Evolutionary conservation across 2,329 filamentous ascomycete species (phyloP), one percentile per base, ranked within the genome.

Genomic region (Fusarium duplospermum): DNA sequence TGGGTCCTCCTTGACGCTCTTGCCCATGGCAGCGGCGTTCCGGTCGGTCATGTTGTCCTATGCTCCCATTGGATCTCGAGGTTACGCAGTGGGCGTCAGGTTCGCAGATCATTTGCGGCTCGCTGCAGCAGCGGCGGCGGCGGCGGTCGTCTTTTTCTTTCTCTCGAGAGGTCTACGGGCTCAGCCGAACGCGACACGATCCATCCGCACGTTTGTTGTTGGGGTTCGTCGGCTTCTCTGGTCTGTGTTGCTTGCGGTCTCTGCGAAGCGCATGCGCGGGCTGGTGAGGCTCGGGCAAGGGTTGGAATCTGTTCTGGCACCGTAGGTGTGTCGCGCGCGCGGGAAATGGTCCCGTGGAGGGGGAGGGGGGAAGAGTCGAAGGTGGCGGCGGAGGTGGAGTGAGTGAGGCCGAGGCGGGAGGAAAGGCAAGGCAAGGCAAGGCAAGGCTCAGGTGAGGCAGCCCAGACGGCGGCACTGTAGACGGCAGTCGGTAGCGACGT

Each of bases 41-140:
- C 78, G 80, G 75, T 81, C 80, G 70, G 75, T 81, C 79, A 82
- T 81, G 78, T 69, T 78, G 75, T 72, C 70, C 71, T 79, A 78
- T 76, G 74, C 73, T 81, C 78, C 77, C 79, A 81, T 81, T 80
- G 79, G 80, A 71, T 77, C 78, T 77, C 72, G 64, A 71, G 73
- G 79, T 81, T 81, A 81, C 79, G 78, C 79, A 81, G 74, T 73
- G 74, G 70, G 72, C 73, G 74, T 74, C 74, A 69, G 76, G 69
- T 70, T 78, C 77, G 77, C 70, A 78, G 76, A 72, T 80, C 77
- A 80, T 80, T 76, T 80, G 77, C 78, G 78, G 78, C 74, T 77
- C 68, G 75, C 72, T 79, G 78, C 78, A 80, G 78, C 70, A 66
- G 70, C 50, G 69, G 75, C 72, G 78, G 78, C 78, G 80, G 78